Percentiles rank a stretch among this genome's conserved stretches.
phyloP scores from a whole-genome alignment of 1,284 basidiomycete species.

The Naganishia albida region DNA sequence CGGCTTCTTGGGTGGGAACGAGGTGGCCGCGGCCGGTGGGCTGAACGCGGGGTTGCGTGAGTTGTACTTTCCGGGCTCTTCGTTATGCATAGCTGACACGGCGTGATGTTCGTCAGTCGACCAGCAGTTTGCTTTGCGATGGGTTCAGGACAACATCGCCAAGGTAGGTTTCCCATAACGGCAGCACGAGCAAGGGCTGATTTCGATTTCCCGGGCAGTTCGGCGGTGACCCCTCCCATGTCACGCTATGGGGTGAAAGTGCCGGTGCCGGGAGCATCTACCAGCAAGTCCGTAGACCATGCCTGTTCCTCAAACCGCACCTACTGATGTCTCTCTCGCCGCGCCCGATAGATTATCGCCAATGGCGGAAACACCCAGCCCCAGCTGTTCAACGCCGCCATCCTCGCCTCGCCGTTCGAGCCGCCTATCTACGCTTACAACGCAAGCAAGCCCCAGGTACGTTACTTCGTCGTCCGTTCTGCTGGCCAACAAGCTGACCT shows the following conservation, averaged over 20 bases:
- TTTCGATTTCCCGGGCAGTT: conserved; percentile 34
- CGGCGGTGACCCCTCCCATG: conserved; percentile 47
- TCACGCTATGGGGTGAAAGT: conserved; percentile 62
- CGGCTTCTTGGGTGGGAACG: conserved; percentile 60
- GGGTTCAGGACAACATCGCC: conserved; percentile 47
- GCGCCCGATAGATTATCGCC: conserved; percentile 29
- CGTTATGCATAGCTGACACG: neutral
- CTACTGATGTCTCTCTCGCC: neutral
- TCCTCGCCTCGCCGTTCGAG: conserved; percentile 31
- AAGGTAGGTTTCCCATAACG: neutral
- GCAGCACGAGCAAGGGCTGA: neutral
- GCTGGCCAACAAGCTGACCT: neutral
- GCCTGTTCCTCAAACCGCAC: neutral
- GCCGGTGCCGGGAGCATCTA: conserved; percentile 54
- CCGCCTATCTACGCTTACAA: conserved; percentile 34
- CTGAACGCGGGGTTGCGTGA: conserved; percentile 61
- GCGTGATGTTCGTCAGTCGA: conserved; percentile 28
- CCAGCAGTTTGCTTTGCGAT: conserved; percentile 46
- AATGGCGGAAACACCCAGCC: conserved; percentile 35
- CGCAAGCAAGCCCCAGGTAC: conserved; percentile 28
- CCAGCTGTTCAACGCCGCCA: conserved; percentile 32
- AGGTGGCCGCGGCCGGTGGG: conserved; percentile 58
- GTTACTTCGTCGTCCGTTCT: neutral
- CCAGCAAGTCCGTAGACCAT: conserved; percentile 15
- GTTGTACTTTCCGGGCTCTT: conserved; percentile 21